Base-by-base conservation (phyloP, 23 red algal genomes). In the Gracilaria domingensis region DNA sequence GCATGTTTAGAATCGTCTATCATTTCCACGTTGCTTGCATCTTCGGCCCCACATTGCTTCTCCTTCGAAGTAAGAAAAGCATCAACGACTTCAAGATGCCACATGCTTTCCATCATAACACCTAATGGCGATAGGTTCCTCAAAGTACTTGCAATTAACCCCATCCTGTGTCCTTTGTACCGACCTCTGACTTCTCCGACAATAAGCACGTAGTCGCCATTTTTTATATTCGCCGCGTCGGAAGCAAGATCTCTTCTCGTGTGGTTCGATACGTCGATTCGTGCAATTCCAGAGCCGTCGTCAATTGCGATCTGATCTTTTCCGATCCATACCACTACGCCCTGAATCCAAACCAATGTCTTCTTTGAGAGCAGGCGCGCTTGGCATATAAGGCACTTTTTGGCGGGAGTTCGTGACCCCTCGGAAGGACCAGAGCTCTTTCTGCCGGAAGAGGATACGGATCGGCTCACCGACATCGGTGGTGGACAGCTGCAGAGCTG, bases 61-160 rank as follows among this genome's bases (percentile, higher is more conserved):
- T 55, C 51, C 14, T 24, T 8, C 39, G 71, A 24, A 28, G 71
- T 30, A 13, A 89, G 54, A 61, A 61, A 77, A 47, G 85, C 85
- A 58, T 91, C 88, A 26, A 75, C 56, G 65, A 91, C 77, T 61
- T 91, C 88, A 18, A 83, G 66, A 56, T 81, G 78, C 88, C 88
- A 91, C 62, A 83, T n/a, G n/a, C 48, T 53, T 58, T 91, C 88
- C 34, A 83, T n/a, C 58, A 66, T 51, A 24, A 55, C 65, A 24
- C 71, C 55, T 9, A 28, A 34, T 7, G 20, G 18, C 9, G 76
- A 81, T 9, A 91, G 57, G 67, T 69, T 47, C 14, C 88, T 33
- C 20, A 91, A n/a, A 2, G 88, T 83, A 55, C 39, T 82, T 28
- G 88, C 88, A 1, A 34, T 33, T 28, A 91, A 14, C 9, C 76